A percentile compares a stretch with the other conserved stretches of the same genome.
These are phyloP conservation scores for Uronychia setigera DNA, from an alignment of 73 alveolate species.

Conservation along the genomic window DNA sequence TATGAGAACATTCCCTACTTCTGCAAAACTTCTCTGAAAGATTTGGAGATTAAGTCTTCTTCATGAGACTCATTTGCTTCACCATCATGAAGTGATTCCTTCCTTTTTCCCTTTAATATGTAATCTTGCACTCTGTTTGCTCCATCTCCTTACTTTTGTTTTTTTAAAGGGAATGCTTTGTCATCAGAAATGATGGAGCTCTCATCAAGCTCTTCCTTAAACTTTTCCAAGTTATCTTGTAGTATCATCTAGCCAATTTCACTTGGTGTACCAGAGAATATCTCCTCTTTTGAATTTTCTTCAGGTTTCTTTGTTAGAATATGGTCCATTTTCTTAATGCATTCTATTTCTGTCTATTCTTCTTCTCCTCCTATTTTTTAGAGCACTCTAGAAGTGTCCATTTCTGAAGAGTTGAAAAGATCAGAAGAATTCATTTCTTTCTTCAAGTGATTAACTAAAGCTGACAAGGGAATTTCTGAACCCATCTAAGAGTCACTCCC, in stretches of 20 bases:
- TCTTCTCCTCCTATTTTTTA: neutral
- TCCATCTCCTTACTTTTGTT: neutral
- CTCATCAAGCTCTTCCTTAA: neutral
- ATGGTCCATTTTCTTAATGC: neutral
- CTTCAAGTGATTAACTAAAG: neutral
- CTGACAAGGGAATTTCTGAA: neutral
- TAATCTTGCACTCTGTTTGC: neutral
- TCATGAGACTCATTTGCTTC: neutral
- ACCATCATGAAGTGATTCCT: neutral
- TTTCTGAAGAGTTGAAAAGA: neutral
- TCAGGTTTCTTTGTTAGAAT: neutral
- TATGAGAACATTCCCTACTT: neutral
- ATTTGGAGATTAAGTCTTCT: neutral
- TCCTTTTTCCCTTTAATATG: neutral
- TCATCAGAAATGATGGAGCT: neutral
- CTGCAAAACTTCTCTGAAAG: neutral
- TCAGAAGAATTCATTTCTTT: neutral
- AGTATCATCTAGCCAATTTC: neutral
- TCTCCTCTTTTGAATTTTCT: neutral
- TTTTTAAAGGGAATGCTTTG: neutral
- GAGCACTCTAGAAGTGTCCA: too few relatives aligned
- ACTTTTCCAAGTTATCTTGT: too few relatives aligned
- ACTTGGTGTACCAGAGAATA: neutral
- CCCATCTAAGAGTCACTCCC: neutral
- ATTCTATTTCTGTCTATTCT: neutral